Evolutionary conservation across 306 rosid species (phyloP).

Genomic region (Rosa multiflora): DNA sequence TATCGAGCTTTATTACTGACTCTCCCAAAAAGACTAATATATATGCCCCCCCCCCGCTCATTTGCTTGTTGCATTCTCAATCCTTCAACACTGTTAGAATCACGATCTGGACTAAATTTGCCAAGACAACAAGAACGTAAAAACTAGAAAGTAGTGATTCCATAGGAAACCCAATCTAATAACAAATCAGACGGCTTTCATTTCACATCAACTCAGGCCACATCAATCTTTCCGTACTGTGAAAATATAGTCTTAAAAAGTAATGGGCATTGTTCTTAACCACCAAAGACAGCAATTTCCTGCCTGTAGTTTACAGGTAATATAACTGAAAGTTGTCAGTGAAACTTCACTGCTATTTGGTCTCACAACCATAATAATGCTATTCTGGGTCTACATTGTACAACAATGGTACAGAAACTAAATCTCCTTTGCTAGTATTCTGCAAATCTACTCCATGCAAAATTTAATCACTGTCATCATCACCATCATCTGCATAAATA

Average conservation of each 20-base stretch:
- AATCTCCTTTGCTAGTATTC: neutral
- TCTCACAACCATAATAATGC: slow-evolving; percentile 10
- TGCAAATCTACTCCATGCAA: neutral
- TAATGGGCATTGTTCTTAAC: neutral
- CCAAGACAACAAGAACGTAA: neutral
- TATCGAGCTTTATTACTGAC: neutral
- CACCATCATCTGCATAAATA: slow-evolving; percentile 21
- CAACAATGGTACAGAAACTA: slow-evolving; percentile 1
- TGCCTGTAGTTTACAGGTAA: neutral
- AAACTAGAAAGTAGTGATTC: neutral
- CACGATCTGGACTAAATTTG: neutral
- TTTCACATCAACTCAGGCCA: neutral
- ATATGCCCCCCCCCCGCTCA: neutral
- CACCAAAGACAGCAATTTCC: slow-evolving; percentile 12
- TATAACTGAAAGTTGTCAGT: neutral
- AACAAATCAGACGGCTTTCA: neutral
- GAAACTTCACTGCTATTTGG: neutral
- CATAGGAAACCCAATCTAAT: neutral
- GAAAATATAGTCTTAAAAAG: neutral
- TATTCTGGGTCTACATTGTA: slow-evolving; percentile 17
- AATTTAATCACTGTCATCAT: slow-evolving; percentile 15
- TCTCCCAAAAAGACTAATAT: neutral
- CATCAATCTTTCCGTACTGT: neutral
- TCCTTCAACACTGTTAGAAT: neutral
- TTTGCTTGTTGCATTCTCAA: neutral